Evolutionary conservation across 345 rosid genomes (phyloP), one percentile per base, ranked within the genome.

Genomic region (Laguncularia racemosa): DNA sequence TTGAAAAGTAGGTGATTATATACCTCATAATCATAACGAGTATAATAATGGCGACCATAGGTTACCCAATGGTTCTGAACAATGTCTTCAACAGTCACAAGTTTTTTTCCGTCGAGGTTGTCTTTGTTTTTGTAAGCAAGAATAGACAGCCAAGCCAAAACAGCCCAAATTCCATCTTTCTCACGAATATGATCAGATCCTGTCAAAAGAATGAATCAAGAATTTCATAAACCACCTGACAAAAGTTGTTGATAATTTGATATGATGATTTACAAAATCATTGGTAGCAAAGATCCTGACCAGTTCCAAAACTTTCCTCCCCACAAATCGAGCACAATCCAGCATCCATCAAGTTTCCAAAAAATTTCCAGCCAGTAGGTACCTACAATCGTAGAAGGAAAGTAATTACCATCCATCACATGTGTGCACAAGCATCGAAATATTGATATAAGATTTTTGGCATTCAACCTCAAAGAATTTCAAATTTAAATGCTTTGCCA

Each of bases 301-400:
- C 97, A 70, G 99, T 88, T 77, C 99, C 99, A 75, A 95, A 95
- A 72, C 99, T 95, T 80, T 95, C 99, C 78, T 95, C 99, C 18
- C 97, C 99, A 61, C 99, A 95, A 52, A 95, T 53, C 50, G 99
- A 95, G 68, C 99, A 95, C 65, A 84, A 57, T 64, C 97, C 97
- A 52, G 89, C 99, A 76, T 95, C 99, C 99, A 95, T 95, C 64
- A 95, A 79, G 75, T 95, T 95, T 65, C 99, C 99, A 70, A 95
- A 95, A 73, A 90, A 90, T 67, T 95, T 95, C 99, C 99, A 88
- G 55, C 99, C 97, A 19, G 99, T 95, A 45, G 97, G 99, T 55
- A 88, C 99, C 97, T 90, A 73, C 58, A 40, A 64, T 52, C 54
- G 52, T 58, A 46, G 16, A 69, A 72, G 47, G 16, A 70, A 60